phyloP scores from a whole-genome alignment of 129 eudicot genomes.

The Kitagawia praeruptora region DNA sequence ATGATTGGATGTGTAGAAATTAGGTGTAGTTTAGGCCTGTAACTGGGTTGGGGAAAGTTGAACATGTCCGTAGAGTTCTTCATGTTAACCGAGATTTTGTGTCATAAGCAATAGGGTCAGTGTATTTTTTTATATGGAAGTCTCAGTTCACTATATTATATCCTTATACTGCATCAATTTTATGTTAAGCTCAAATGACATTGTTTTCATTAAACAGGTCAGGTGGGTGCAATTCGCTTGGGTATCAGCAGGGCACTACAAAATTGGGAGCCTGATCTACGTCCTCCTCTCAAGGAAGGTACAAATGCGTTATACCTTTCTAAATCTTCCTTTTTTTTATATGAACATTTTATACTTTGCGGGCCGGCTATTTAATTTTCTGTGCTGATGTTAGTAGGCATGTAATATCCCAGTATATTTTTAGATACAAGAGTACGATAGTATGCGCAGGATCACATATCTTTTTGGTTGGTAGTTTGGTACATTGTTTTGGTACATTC shows the following conservation, averaged over 20 bases:
- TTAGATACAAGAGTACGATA: not conserved
- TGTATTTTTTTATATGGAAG: not conserved
- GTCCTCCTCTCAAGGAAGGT: conserved; percentile 86
- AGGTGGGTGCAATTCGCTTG: conserved; percentile 81
- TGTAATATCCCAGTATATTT: not conserved
- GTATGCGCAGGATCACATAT: not conserved
- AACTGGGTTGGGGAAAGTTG: not conserved
- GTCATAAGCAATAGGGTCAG: not conserved
- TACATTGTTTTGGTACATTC: no score
- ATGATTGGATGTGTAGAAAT: not conserved
- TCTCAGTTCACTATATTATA: not conserved
- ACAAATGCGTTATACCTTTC: conserved; percentile 7
- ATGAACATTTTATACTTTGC: not conserved
- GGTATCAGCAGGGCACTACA: conserved; percentile 94
- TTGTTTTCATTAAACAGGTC: conserved; percentile 41
- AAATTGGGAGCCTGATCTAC: conserved; percentile 81
- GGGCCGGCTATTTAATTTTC: not conserved
- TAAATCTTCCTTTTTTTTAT: not conserved
- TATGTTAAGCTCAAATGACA: not conserved
- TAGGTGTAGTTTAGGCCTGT: not conserved
- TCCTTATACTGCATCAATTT: not conserved
- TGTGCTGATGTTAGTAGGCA: not conserved
- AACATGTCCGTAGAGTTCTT: not conserved
- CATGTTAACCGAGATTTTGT: not conserved
- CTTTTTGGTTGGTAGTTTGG: no score